Percentiles rank a stretch among this genome's conserved stretches.
These are phyloP conservation scores for Sinapis alba DNA, from an alignment of 441 rosid species.

Conservation along the genomic window DNA sequence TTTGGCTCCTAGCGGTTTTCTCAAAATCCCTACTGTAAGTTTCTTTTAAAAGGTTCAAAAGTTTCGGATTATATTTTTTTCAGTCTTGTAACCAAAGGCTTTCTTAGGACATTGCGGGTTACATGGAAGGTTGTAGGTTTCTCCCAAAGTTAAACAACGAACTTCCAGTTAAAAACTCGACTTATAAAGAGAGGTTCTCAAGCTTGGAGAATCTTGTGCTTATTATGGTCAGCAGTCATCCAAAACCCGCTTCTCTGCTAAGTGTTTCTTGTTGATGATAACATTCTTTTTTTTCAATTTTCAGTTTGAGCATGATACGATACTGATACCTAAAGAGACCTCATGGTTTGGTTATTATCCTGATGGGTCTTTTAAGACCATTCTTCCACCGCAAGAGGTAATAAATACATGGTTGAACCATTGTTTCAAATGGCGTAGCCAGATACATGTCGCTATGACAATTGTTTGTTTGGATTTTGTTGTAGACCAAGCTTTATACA, in stretches of 20 bases:
- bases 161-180: constrained; percentile 54
- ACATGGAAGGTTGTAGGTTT: constrained; percentile 69
- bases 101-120: constrained; percentile 59
- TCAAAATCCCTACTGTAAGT: constrained; percentile 86
- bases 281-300: background rate
- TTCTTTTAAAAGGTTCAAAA: background rate
- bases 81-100: constrained; percentile 17
- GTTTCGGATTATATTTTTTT: background rate
- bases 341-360: constrained; percentile 85
- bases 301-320: constrained; percentile 79
- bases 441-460: too few relatives aligned
- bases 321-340: constrained; percentile 81
- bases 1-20: constrained; percentile 79
- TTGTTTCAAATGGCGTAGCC: constrained; percentile 11
- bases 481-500: constrained; percentile 69
- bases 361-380: constrained; percentile 56
- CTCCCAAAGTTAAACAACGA: constrained; percentile 91
- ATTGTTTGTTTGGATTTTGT: background rate
- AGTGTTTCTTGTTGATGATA: constrained; percentile 24
- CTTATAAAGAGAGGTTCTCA: constrained; percentile 71
- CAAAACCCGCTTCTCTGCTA: background rate
- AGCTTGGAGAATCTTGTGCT: constrained; percentile 77
- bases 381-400: constrained; percentile 71
- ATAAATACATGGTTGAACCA: background rate
- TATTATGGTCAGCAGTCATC: constrained; percentile 56